Evolutionary conservation across 2,329 filamentous ascomycete species (phyloP).

Genomic region (Metarhizium brunneum): DNA sequence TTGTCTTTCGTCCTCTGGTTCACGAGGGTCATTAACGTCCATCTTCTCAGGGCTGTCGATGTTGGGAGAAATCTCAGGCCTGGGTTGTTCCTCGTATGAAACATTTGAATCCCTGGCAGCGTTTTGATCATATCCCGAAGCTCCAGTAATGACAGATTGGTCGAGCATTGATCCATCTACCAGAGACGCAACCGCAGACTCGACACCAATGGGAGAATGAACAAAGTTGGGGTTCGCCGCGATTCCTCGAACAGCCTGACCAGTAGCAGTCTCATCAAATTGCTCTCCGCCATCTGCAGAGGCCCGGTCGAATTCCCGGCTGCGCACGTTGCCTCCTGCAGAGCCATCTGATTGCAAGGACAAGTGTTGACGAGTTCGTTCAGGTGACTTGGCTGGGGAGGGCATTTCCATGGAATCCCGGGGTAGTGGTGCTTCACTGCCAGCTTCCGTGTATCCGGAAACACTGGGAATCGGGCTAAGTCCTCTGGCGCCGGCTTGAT

Average conservation of each 20-base stretch:
- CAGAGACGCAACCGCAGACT: conserved; percentile 85
- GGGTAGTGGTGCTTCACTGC: conserved; percentile 46
- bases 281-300: conserved; percentile 47
- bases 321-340: conserved; percentile 30
- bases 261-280: conserved; percentile 49
- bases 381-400: conserved; percentile 42
- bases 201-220: conserved; percentile 62
- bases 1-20: conserved; percentile 28
- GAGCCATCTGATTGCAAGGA: conserved; percentile 25
- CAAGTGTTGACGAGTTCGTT: conserved; percentile 22
- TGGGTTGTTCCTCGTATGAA: conserved; percentile 22
- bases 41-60: conserved; percentile 31
- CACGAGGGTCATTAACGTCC: conserved; percentile 29
- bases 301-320: conserved; percentile 45
- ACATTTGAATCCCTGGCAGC: conserved; percentile 28
- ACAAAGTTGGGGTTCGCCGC: conserved; percentile 70
- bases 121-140: conserved; percentile 41
- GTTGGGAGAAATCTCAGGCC: conserved; percentile 23
- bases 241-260: conserved; percentile 61
- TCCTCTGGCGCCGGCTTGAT: conserved; percentile 59
- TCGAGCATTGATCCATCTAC: conserved; percentile 63
- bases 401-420: conserved; percentile 48
- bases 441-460: conserved; percentile 71
- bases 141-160: conserved; percentile 58
- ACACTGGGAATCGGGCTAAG: conserved; percentile 89